A percentile compares a stretch with the other conserved stretches of the same genome.
These are phyloP conservation scores for Pneumocystis murina DNA, from an alignment of 1,139 yeast genomes.

Conservation along the genomic window DNA sequence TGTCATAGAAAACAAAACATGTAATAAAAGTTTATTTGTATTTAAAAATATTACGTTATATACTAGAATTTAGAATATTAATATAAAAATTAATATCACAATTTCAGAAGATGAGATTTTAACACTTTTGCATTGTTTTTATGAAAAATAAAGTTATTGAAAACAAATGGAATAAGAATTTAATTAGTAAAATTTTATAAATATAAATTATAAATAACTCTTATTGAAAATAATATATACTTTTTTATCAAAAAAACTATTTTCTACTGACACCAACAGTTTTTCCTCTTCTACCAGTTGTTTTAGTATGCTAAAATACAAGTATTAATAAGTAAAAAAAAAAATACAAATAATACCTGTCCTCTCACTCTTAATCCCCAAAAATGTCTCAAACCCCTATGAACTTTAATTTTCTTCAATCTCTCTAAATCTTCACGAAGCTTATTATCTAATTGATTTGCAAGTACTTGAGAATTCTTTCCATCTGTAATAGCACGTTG, in stretches of 20 bases:
- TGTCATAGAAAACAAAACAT: no score
- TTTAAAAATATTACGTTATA: no score
- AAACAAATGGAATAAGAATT: no score
- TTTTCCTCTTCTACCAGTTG: slow-evolving; percentile 85
- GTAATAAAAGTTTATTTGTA: no score
- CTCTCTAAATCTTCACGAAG: slow-evolving; percentile 99
- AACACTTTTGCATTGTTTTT: no score
- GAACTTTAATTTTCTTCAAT: slow-evolving; percentile 99
- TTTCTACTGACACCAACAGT: not conserved
- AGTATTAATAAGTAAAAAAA: slow-evolving; percentile 76
- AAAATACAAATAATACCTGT: slow-evolving; percentile 1
- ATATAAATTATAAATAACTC: not conserved
- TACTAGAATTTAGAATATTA: no score
- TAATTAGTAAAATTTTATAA: not conserved
- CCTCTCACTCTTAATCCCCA: slow-evolving; percentile 71
- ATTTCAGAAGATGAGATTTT: not conserved
- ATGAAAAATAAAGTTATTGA: no score
- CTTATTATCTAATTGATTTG: slow-evolving; percentile 97
- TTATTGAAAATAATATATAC: not conserved
- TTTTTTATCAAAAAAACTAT: not conserved
- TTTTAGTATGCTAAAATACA: slow-evolving; percentile 67
- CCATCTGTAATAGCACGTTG: slow-evolving; percentile 98
- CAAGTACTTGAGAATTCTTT: slow-evolving; percentile 97
- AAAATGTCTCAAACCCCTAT: slow-evolving; percentile 99
- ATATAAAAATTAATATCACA: not conserved